These are phyloP conservation scores for Didymella exigua DNA, from an alignment of 2,329 filamentous ascomycete species.

Conservation along the genomic window DNA sequence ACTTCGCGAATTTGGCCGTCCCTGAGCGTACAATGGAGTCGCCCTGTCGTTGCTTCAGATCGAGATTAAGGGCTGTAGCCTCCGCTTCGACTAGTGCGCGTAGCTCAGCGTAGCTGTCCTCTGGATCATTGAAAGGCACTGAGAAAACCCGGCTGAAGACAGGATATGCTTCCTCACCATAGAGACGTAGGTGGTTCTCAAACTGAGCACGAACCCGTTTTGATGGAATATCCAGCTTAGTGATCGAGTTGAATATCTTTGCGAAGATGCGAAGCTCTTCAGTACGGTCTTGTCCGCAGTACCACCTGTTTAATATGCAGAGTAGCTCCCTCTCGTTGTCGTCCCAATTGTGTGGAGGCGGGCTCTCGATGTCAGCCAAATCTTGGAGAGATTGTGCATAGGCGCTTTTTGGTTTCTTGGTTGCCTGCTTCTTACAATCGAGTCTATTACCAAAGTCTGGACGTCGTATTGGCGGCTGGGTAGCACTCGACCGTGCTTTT, in stretches of 20 bases:
- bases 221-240: neutral
- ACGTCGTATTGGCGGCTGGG: neutral
- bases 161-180: constrained; percentile 12
- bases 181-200: constrained; percentile 6
- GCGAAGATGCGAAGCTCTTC: neutral
- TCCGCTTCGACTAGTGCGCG: constrained; percentile 8
- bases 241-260: constrained; percentile 17
- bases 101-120: constrained; percentile 5
- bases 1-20: neutral
- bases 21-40: neutral
- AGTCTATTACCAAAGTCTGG: neutral
- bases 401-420: neutral
- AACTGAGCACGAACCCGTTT: constrained; percentile 10
- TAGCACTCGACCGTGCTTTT: neutral
- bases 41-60: neutral
- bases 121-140: constrained; percentile 17
- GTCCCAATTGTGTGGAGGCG: constrained; percentile 7
- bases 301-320: constrained; percentile 12
- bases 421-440: neutral
- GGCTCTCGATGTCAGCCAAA: neutral
- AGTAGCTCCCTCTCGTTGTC: constrained; percentile 16
- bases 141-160: constrained; percentile 6
- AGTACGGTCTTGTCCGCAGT: neutral
- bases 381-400: neutral
- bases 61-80: neutral